Evolutionary conservation across 768 basidiomycete genomes (phyloP).

Genomic region (Lactarius deliciosus): DNA sequence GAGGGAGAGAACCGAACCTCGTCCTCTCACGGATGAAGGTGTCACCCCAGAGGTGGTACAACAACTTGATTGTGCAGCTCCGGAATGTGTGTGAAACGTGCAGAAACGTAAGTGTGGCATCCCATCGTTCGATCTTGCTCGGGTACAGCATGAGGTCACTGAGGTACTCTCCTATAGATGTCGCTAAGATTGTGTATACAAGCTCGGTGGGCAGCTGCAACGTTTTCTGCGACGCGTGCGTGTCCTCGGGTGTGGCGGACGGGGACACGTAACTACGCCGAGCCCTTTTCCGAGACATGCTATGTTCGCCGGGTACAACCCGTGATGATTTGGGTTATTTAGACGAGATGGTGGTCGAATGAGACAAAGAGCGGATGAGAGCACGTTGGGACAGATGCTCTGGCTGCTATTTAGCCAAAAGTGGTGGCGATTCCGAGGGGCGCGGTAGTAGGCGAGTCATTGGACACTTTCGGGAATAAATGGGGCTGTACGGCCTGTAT

Average conservation of each 20-base stretch:
- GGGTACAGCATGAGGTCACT: conserved; percentile 24
- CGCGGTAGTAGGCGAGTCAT: conserved; percentile 2
- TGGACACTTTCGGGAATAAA: not conserved
- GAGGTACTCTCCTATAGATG: conserved; percentile 21
- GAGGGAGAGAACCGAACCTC: conserved; percentile 6
- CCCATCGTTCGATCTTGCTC: conserved; percentile 17
- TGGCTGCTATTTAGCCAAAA: not conserved
- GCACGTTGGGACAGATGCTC: not conserved
- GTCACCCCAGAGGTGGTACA: conserved; percentile 29
- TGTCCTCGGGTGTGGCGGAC: not conserved
- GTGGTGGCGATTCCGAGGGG: not conserved
- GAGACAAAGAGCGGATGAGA: not conserved
- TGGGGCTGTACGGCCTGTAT: not conserved
- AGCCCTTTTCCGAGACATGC: conserved; percentile 16
- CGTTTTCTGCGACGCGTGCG: not conserved
- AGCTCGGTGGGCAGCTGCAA: conserved; percentile 26
- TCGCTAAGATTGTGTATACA: conserved; percentile 22
- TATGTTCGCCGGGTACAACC: not conserved
- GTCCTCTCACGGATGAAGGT: conserved; percentile 27
- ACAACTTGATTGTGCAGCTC: conserved; percentile 22
- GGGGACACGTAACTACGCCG: not conserved
- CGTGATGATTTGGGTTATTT: not conserved
- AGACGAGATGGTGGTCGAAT: not conserved
- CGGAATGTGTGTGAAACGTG: conserved; percentile 27
- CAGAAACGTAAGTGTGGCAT: conserved; percentile 20